Evolutionary conservation across 805 yeast genomes (phyloP), one percentile per base, ranked within the genome.

Genomic region (Kluyveromyces dobzhanskii): DNA sequence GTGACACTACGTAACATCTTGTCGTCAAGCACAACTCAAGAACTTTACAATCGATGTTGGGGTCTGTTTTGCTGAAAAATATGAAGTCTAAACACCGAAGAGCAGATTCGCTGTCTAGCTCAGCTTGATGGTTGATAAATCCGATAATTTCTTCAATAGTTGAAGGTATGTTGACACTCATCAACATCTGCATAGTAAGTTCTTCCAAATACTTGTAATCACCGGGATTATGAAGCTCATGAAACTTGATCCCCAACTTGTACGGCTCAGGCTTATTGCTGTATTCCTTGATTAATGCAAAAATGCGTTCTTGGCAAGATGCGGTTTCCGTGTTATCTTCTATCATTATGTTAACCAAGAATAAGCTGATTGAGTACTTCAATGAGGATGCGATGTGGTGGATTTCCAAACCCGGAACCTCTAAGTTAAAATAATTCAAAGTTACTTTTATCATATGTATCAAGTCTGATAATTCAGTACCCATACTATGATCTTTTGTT

Each of bases 121-220:
- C 40, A 0, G 66, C 41, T 28, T 55, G 50, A 6, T 59, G 57
- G 17, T 54, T 56, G 27, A 65, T 50, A 8, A 56, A 48, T 1
- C 56, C 50, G 1, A 57, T 30, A 1, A 59, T 39, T 5, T 41
- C 32, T 2, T 55, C 57, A 35, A 56, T 49, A 30, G 54, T 48
- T 7, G 44, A 9, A 1, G 36, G 35, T 0, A 56, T 38, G 4
- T 61, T 48, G 1, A 62, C 51, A 1, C 62, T 47, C 42, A 57
- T 53, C 0, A 67, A 47, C 62, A 65, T 57, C 33, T 58, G 56
- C 64, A 66, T 66, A 1, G 66, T 42, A 1, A 51, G 43, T 16
- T 59, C 61, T 38, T 62, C 62, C 19, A 48, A 39, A 3, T 48
- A 40, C 10, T 43, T 50, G 5, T 40, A 35, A 3, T 39, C 17